These are phyloP conservation scores for Coniochaeta pulveracea DNA, from an alignment of 2,329 filamentous ascomycete genomes.

Conservation along the genomic window DNA sequence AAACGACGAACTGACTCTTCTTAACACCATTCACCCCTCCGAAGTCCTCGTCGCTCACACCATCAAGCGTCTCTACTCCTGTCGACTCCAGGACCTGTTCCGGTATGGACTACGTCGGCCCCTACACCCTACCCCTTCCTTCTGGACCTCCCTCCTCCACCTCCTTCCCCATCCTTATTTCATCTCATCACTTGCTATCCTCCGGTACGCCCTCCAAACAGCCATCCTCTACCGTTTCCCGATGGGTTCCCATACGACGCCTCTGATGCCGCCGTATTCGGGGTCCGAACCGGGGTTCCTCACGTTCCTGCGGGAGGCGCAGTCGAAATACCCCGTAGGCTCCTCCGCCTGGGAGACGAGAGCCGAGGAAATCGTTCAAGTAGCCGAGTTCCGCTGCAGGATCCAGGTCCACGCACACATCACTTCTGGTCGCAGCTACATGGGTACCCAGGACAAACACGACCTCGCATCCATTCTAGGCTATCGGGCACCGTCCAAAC, in stretches of 20 bases:
- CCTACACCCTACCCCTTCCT: neutral
- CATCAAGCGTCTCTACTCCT: slow-evolving; percentile 2
- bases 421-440: too few relatives aligned
- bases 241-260: neutral
- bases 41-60: slow-evolving; percentile 2
- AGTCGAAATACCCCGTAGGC: neutral
- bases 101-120: slow-evolving; percentile 3
- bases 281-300: slow-evolving; percentile 1
- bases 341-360: neutral
- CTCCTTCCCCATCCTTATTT: slow-evolving; percentile 5
- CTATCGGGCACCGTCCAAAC: too few relatives aligned
- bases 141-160: slow-evolving; percentile 1
- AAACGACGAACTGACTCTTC: slow-evolving; percentile 1
- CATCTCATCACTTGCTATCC: neutral
- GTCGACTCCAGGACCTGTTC: slow-evolving; percentile 3
- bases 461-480: too few relatives aligned
- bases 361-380: neutral
- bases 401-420: slow-evolving; percentile 3
- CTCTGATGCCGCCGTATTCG: slow-evolving; percentile 1
- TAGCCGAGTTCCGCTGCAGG: slow-evolving; percentile 3
- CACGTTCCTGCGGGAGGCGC: slow-evolving; percentile 1
- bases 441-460: too few relatives aligned
- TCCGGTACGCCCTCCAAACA: slow-evolving; percentile 2
- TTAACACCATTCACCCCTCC: neutral
- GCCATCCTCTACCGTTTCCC: slow-evolving; percentile 1